Evolutionary conservation across 2,329 filamentous ascomycete genomes (phyloP), one percentile per base, ranked within the genome.

Genomic region (Trichoderma sp.): DNA sequence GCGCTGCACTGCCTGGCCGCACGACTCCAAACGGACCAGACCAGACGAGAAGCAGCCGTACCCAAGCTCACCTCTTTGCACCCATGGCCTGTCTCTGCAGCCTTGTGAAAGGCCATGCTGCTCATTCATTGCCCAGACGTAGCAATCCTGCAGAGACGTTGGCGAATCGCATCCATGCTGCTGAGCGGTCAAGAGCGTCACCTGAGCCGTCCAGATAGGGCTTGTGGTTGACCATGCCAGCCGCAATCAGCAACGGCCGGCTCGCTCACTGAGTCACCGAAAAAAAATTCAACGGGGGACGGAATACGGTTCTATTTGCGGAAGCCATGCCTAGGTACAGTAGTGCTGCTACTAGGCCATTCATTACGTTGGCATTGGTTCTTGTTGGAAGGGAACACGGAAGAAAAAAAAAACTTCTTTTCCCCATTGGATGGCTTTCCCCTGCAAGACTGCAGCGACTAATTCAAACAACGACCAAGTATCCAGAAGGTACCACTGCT

Each of bases 101-200:
- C 66, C 66, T 62, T 62, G 66, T 20, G 26, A 71, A 58, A 58
- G 62, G 62, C 47, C 47, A 57, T 58, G 59, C 50, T 57, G 47
- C 59, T 57, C 43, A n/a, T 58, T 28, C 4, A 13, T n/a, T 53
- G 50, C 47, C 64, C 70, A 71, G 64, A 71, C 26, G 64, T 62
- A 62, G 70, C 39, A 26, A 57, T 53, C 67, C 43, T 63, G 59
- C 43, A 70, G 66, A 61, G 36, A 23, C 12, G 26, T 28, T 62
- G 50, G 66, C 39, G 66, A 69, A 53, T 43, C 20, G 57, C 53
- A 72, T 55, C 47, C 47, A 50, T 65, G 57, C 63, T 26, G 39
- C 66, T 53, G 58, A 70, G 66, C 58, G 61, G 66, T 65, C 66
- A 63, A 58, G 59, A 30, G 71, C 66, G 67, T 72, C 71, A 72